Base-by-base conservation (phyloP, 1,284 basidiomycete genomes). In the Boletus mariae region DNA sequence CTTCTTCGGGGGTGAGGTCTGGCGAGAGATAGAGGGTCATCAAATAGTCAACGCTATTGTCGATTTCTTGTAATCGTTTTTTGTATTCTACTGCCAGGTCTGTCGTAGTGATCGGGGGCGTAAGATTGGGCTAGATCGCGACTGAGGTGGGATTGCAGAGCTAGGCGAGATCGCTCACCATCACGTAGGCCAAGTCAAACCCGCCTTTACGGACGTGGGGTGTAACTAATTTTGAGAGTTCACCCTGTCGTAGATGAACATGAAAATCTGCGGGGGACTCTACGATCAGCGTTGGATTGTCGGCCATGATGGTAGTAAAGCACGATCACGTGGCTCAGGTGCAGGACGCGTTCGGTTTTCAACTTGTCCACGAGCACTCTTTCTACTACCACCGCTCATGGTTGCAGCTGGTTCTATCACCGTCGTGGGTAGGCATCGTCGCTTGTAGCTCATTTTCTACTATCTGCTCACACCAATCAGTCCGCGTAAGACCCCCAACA, bases 11-110 rank as follows among this genome's bases (percentile, higher is more conserved):
- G 1, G 94, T 96, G 46, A 99, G 83, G 41, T 90, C 85, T 0
- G 92, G 90, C 41, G 88, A 92, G 9, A 99, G 84, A 74, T 99
- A 99, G 41, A 99, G 79, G 1, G 96, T 98, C 89, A 98, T 96
- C 38, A 99, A 77, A 73, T 93, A 98, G 72, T 94, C 84, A 35
- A 91, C 85, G 44, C 77, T 69, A 7, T 92, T 84, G 42, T 93
- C 91, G 56, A 98, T 85, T 35, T 72, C 73, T 64, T 92, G 76
- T 17, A 99, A 81, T 45, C 84, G 74, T 5, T 80, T 73, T 65
- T 89, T 86, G 76, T 99, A 99, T 46, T 80, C 77, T 42, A 96
- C 65, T 1, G 94, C 94, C 61, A 87, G 84, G 29, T 87, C 85
- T 3, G 93, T 90, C 8, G 81, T 90, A 1, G 90, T 94, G 63